Evolutionary conservation across 2,329 filamentous ascomycete genomes (phyloP).

Genomic region (Neonectria ditissima): DNA sequence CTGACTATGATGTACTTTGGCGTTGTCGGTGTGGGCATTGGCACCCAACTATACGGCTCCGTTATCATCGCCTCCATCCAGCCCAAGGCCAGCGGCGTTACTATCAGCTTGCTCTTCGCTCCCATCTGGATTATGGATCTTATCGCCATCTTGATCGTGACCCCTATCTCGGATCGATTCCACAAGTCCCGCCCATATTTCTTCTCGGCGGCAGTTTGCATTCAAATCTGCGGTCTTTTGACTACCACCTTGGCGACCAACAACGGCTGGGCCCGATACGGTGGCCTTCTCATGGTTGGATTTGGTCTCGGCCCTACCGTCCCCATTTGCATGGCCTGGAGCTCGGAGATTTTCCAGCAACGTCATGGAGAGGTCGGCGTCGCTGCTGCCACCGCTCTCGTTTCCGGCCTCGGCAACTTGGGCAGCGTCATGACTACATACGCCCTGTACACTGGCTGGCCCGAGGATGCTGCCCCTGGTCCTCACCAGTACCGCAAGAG

Average conservation of each 20-base stretch:
- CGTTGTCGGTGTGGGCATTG: conserved; percentile 91
- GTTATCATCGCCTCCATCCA: conserved; percentile 87
- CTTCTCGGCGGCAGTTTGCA: conserved; percentile 79
- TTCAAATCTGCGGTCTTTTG: conserved; percentile 86
- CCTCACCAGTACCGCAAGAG: conserved; percentile 81
- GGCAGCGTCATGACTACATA: conserved; percentile 91
- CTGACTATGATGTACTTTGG: conserved; percentile 93
- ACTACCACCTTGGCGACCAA: conserved; percentile 78
- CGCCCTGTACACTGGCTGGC: conserved; percentile 89
- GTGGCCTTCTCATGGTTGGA: conserved; percentile 88
- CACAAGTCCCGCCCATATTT: conserved; percentile 82
- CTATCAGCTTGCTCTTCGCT: conserved; percentile 85
- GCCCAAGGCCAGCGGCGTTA: conserved; percentile 76
- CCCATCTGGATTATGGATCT: conserved; percentile 97
- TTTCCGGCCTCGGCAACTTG: conserved; percentile 88
- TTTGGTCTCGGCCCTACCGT: conserved; percentile 93
- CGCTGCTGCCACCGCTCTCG: conserved; percentile 84
- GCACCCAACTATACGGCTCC: conserved; percentile 87
- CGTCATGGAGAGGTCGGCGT: conserved; percentile 93
- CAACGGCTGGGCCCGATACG: conserved; percentile 86
- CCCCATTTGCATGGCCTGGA: conserved; percentile 95
- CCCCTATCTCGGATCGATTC: conserved; percentile 88
- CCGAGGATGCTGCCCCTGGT: conserved; percentile 76
- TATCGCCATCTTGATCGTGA: conserved; percentile 86
- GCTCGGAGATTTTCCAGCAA: conserved; percentile 88